Evolutionary conservation across 176 grass and related monocot genomes (phyloP), one percentile per base, ranked within the genome.

Genomic region (Phyllostachys edulis): DNA sequence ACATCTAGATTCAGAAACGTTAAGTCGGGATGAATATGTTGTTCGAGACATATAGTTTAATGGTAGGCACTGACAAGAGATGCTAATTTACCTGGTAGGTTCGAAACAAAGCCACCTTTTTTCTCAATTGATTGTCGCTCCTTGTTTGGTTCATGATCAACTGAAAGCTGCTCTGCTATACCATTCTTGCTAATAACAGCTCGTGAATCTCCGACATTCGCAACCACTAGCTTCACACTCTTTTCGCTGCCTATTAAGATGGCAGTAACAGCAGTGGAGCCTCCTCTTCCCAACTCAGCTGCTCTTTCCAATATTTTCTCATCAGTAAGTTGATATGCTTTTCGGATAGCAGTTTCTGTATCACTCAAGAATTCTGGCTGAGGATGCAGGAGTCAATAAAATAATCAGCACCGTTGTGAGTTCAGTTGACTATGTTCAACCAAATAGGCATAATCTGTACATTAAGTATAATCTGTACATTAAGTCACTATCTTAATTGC

Each of bases 181-280:
- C 91, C 96, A 61, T 90, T 92, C 84, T 83, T 91, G 55, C 87
- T 90, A 75, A 98, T 85, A 68, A 98, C 96, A 13, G 96, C 96
- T 36, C 96, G 86, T 61, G 96, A 98, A 90, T 98, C 96, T 71
- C 96, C 96, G 78, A 98, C 80, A 92, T 98, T 98, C 12, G 93
- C 96, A 21, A 95, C 93, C 10, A 98, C 89, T 62, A 98, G 82
- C 63, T 93, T 87, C 39, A 89, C 82, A 34, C 82, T 88, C 63
- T 90, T 82, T 23, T 87, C 85, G 17, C 75, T 84, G 36, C 80
- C 51, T 81, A 98, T 95, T 88, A 98, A 86, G 71, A 98, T 98
- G 46, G 93, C 91, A 6, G 96, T 98, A 75, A 98, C 96, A 61
- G 96, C 92, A 51, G 96, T 98, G 52, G 96, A 98, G 74, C 96